A percentile compares a stretch with the other conserved stretches of the same genome.
Conservation (phyloP, 768 basidiomycete genomes). For the Boletus vermiculosoides region DNA sequence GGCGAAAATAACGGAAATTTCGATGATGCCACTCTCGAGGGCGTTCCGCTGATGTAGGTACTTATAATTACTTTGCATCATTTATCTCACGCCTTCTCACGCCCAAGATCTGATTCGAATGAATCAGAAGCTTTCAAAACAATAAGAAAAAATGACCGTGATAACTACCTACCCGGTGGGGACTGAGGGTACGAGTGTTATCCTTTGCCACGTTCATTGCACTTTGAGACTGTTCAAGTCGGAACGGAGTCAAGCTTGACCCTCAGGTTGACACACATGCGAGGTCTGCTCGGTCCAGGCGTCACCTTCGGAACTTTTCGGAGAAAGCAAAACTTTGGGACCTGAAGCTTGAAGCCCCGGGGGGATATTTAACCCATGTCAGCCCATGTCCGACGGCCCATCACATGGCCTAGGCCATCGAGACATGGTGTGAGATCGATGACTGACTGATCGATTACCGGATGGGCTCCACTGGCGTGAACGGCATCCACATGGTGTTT, state of each 20-base stretch:
- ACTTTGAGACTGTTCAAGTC: background rate
- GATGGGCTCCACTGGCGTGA: background rate
- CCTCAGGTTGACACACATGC: background rate
- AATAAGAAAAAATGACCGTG: background rate
- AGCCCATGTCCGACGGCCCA: background rate
- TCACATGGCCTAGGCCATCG: background rate
- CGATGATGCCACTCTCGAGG: background rate
- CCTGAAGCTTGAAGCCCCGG: background rate
- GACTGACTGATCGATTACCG: background rate
- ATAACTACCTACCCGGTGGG: background rate
- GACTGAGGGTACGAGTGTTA: background rate
- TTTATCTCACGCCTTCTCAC: conserved; percentile 3
- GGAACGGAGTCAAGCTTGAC: background rate
- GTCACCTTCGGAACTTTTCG: background rate
- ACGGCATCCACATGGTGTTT: conserved; percentile 1
- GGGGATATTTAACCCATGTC: background rate
- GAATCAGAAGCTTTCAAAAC: background rate
- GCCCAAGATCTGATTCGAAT: background rate
- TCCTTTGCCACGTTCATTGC: background rate
- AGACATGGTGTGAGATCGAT: background rate
- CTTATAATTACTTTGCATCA: background rate
- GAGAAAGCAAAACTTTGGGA: background rate
- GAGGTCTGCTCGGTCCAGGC: background rate
- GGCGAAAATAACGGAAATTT: conserved; percentile 27
- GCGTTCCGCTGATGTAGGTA: background rate